A percentile compares a stretch with the other conserved stretches of the same genome.
phyloP scores from a whole-genome alignment of 1,284 basidiomycete species.

The Rhodotorula sp. region DNA sequence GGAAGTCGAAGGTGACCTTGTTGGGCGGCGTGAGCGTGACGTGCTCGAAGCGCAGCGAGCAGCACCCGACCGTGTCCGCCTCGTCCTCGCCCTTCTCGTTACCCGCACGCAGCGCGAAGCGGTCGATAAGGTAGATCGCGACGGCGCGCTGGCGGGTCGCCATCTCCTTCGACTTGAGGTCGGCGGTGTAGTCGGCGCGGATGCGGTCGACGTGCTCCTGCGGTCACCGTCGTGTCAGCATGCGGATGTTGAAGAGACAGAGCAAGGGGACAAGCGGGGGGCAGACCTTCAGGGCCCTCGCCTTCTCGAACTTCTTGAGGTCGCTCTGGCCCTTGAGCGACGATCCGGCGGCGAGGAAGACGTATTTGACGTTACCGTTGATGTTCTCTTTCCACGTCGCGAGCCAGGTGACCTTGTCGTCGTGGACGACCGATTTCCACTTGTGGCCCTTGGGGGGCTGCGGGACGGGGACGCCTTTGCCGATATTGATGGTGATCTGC shows the following conservation, averaged over 20 bases:
- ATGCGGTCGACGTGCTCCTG: slow-evolving; percentile 88
- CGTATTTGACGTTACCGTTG: slow-evolving; percentile 61
- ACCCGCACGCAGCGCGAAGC: slow-evolving; percentile 89
- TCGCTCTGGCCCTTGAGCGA: slow-evolving; percentile 96
- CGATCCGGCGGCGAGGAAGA: slow-evolving; percentile 89
- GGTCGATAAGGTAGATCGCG: slow-evolving; percentile 96
- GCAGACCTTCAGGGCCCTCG: slow-evolving; percentile 83
- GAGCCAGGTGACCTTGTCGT: slow-evolving; percentile 94
- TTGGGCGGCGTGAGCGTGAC: slow-evolving; percentile 84
- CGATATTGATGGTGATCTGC: slow-evolving; percentile 93
- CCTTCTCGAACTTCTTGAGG: slow-evolving; percentile 94
- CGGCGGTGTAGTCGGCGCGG: slow-evolving; percentile 77
- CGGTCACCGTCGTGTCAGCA: background rate
- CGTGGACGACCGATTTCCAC: slow-evolving; percentile 65
- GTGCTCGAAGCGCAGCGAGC: slow-evolving; percentile 91
- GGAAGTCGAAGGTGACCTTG: slow-evolving; percentile 84
- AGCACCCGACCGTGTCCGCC: slow-evolving; percentile 96
- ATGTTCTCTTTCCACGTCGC: slow-evolving; percentile 86
- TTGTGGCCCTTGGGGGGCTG: slow-evolving; percentile 46
- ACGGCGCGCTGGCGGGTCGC: slow-evolving; percentile 89
- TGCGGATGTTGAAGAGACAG: background rate
- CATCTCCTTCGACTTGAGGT: slow-evolving; percentile 86
- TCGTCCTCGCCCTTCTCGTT: slow-evolving; percentile 99
- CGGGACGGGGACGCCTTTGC: slow-evolving; percentile 69
- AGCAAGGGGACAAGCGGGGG: background rate